Evolutionary conservation across 352 stramenopile genomes (phyloP).

Genomic region (Phytophthora idaei): DNA sequence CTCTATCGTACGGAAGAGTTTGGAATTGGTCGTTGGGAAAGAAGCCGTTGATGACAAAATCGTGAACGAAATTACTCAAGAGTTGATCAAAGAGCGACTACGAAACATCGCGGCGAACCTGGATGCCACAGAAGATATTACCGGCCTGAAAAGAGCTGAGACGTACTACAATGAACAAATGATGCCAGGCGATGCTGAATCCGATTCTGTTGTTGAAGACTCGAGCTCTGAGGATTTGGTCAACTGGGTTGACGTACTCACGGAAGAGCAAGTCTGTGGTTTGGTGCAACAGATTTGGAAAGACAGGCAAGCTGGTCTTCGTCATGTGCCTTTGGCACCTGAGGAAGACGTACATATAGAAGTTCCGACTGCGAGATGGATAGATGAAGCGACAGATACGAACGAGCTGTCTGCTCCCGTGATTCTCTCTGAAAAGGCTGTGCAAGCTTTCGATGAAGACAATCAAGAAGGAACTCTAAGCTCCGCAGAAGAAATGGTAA

Average conservation of each 20-base stretch:
- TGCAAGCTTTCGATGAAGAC: constrained; percentile 24
- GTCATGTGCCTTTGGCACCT: not conserved
- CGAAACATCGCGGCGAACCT: not conserved
- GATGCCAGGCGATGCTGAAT: not conserved
- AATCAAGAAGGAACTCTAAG: constrained; percentile 2
- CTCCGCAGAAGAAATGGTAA: not conserved
- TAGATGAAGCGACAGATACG: constrained; percentile 43
- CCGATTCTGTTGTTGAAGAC: constrained; percentile 9
- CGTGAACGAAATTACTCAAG: constrained; percentile 41
- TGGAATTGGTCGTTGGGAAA: constrained; percentile 39
- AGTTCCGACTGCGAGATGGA: constrained; percentile 1
- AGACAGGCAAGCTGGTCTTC: constrained; percentile 25
- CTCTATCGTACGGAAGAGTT: constrained; percentile 35
- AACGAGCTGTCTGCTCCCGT: constrained; percentile 22
- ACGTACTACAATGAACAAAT: constrained; percentile 44
- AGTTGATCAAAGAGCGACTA: constrained; percentile 43
- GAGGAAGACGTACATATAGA: not conserved
- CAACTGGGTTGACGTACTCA: constrained; percentile 46
- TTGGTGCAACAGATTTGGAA: constrained; percentile 54
- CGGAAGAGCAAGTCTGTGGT: constrained; percentile 51
- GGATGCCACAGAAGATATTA: constrained; percentile 29
- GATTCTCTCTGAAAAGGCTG: constrained; percentile 32
- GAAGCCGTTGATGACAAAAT: constrained; percentile 37
- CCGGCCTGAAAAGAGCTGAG: constrained; percentile 40
- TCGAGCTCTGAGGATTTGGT: constrained; percentile 8